Evolutionary conservation across 805 yeast species (phyloP), one percentile per base, ranked within the genome.

Genomic region (Scheffersomyces amazonensis): DNA sequence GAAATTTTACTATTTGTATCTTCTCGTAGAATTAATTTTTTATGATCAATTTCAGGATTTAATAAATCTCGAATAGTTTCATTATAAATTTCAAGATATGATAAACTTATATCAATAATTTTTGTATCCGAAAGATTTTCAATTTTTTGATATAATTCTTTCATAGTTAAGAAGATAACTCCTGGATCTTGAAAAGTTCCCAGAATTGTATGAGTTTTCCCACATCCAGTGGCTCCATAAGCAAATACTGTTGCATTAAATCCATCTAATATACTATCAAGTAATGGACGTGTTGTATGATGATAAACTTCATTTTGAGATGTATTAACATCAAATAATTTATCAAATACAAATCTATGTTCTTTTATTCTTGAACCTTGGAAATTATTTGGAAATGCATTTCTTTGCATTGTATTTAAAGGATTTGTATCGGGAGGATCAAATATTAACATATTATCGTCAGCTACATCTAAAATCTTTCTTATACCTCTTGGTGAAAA

Each of bases 211-310:
- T 84, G 88, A 0, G 97, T 90, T 56, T 90, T 90, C n/a, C 98
- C 98, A 60, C 97, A 90, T 0, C 98, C 98, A 0, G 98, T 90
- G 20, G 98, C 95, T 1, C 98, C 98, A 57, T 90, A 90, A 0
- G 98, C 97, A 66, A 90, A 90, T 0, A 90, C 87, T 0, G 96
- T 88, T 5, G 96, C 83, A 57, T 91, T 89, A 60, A 69, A 87
- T 0, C 97, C 98, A 44, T 86, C 93, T 30, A 90, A 58, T 0
- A 88, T 80, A 28, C 82, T 75, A 43, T 81, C 87, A 6, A 90
- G 66, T 34, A 88, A 64, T 0, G 95, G 91, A 35, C 71, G 66
- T 0, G 95, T 78, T 1, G 96, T 87, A 21, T 61, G 58, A 18
- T 64, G 54, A 53, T 78, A 90, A 0, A 90, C 87, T 5, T 83